These are phyloP conservation scores for Microstegium vimineum DNA, from an alignment of 176 grass and related monocot species.

Conservation along the genomic window DNA sequence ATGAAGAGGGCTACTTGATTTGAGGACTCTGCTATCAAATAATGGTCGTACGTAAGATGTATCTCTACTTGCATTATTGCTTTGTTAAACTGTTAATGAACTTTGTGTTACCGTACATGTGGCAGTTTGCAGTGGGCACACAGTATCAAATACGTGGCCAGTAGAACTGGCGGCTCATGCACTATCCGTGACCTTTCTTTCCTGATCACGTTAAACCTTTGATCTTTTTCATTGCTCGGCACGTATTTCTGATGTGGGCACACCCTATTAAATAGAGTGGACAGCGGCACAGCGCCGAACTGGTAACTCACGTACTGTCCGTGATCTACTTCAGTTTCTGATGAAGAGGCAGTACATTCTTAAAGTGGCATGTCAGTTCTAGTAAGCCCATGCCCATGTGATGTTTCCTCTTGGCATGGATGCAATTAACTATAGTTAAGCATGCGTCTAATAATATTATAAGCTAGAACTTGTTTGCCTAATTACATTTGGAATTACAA, in stretches of 20 bases:
- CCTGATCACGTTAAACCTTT: background rate
- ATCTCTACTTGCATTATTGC: background rate
- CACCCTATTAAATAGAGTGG: conserved; percentile 32
- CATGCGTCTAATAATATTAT: background rate
- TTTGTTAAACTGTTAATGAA: background rate
- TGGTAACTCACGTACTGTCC: conserved; percentile 25
- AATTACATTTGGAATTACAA: background rate
- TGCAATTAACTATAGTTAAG: background rate
- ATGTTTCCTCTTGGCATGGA: conserved; percentile 16
- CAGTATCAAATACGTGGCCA: conserved; percentile 11
- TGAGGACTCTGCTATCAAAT: background rate
- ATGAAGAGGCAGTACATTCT: conserved; percentile 30
- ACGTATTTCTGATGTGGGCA: background rate
- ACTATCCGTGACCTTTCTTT: conserved; percentile 22
- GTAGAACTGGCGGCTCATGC: conserved; percentile 16
- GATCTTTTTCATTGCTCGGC: background rate
- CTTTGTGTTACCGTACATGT: background rate
- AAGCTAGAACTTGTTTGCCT: background rate
- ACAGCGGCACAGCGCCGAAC: background rate
- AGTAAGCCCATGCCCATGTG: conserved; percentile 24
- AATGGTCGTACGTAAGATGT: background rate
- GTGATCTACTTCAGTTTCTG: conserved; percentile 37
- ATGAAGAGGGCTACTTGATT: conserved; percentile 3
- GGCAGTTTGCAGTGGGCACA: conserved; percentile 5
- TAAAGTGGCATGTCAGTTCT: conserved; percentile 42